Evolutionary conservation across 495 filamentous ascomycete genomes (phyloP).

Genomic region (Podospora pseudopauciseta): DNA sequence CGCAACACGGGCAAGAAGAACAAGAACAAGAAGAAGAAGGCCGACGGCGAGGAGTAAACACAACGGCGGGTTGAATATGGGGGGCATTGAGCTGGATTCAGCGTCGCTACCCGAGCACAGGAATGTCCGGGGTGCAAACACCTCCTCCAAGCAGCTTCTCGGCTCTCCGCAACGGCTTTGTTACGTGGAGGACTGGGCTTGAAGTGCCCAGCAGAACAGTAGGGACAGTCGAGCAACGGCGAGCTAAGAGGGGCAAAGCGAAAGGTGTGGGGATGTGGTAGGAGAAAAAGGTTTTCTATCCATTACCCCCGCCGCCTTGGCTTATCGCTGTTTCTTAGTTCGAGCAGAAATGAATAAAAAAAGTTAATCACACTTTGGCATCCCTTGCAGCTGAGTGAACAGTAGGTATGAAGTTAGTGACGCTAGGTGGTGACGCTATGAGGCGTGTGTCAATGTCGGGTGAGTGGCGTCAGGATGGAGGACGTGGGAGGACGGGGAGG

Average conservation of each 20-base stretch:
- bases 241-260: conserved; percentile 5
- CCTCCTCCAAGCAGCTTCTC: conserved; percentile 1
- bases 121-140: neutral
- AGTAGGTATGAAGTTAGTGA: no score
- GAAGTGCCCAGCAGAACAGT: neutral
- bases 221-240: neutral
- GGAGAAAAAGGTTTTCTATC: conserved; percentile 3
- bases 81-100: neutral
- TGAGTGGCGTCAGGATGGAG: neutral
- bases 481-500: neutral
- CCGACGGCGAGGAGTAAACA: conserved; percentile 39
- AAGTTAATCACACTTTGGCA: conserved; percentile 7
- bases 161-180: neutral
- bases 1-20: conserved; percentile 75
- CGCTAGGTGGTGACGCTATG: no score
- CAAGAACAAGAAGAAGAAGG: conserved; percentile 87
- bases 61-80: conserved; percentile 35
- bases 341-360: conserved; percentile 16
- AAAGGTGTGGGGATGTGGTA: conserved; percentile 7
- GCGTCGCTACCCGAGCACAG: conserved; percentile 2
- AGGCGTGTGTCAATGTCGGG: no score
- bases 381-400: neutral
- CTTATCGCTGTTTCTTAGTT: conserved; percentile 24
- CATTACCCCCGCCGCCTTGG: conserved; percentile 13
- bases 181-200: neutral